Base-by-base conservation (phyloP, 768 basidiomycete species). In the Pholiota conissans region DNA sequence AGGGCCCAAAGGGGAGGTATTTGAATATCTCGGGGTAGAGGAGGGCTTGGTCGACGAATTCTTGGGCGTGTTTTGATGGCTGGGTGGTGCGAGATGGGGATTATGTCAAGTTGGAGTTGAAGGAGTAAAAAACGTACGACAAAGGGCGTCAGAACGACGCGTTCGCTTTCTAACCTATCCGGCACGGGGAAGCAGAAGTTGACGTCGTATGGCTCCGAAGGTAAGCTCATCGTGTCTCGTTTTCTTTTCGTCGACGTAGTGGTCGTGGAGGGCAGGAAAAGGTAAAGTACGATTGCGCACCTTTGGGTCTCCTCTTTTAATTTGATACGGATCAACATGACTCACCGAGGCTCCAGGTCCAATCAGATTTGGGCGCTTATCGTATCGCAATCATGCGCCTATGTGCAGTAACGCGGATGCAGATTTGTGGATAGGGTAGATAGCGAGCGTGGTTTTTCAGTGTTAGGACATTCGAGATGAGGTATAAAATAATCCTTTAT, bases 121-220 rank as follows among this genome's bases (percentile, higher is more conserved):
- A 28, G n/a, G n/a, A n/a, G n/a, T 27, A 42, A 48, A 51, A 26
- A 27, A 65, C 76, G 63, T 57, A 82, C 81, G 35, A 79, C 67
- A 66, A 85, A 85, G 1, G 82, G 83, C 0, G 72, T 73, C 16
- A 86, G 68, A 55, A 71, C 76, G n/a, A 85, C 65, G 18, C 78
- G 71, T 11, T 78, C 75, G 58, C 70, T 83, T 61, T 84, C 75
- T 13, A 86, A 67, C 6, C 47, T 59, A 18, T 74, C 66, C 2
- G 74, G 77, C 1, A 84, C 67, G 1, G 78, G 74, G 60, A 79
- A 82, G 57, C 77, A 80, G 63, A 85, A 84, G 56, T 85, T 82
- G 55, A 73, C 30, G 55, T 82, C 71, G 60, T 75, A 73, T 40
- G 54, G 57, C 26, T 63, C 22, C 9, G n/a, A n/a, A 18, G 37